A percentile compares a stretch with the other conserved stretches of the same genome.
These are phyloP conservation scores for Globisporangium cystogenes DNA, from an alignment of 352 stramenopile species.

Conservation along the genomic window DNA sequence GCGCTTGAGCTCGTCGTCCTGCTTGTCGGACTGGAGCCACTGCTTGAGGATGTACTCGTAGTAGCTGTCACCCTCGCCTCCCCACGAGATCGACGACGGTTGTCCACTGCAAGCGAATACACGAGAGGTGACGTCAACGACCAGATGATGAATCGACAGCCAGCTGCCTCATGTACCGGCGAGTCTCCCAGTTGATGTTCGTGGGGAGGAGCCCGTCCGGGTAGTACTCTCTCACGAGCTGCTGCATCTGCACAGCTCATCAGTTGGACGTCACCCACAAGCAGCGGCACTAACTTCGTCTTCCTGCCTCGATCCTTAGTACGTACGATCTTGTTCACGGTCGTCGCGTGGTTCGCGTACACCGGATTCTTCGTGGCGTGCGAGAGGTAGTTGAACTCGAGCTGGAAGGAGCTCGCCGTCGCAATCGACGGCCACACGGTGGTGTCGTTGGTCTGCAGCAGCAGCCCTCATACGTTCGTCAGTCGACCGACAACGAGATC, in stretches of 20 bases:
- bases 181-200: conserved; percentile 19
- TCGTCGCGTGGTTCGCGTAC: conserved; percentile 29
- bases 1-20: conserved; percentile 31
- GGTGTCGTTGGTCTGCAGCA: neutral
- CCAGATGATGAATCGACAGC: too few species aligned
- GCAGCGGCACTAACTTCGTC: too few species aligned
- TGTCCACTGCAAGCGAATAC: too few species aligned
- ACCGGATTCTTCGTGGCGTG: conserved; percentile 24
- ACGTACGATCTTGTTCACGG: conserved; percentile 41
- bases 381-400: conserved; percentile 58
- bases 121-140: too few species aligned
- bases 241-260: too few species aligned
- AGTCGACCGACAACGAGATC: too few species aligned
- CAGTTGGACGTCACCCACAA: too few species aligned
- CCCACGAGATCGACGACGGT: conserved; percentile 25
- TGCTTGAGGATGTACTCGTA: conserved; percentile 81
- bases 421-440: neutral
- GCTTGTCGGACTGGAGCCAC: conserved; percentile 55
- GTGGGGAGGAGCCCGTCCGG: conserved; percentile 43
- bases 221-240: conserved; percentile 21
- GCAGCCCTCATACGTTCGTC: too few species aligned
- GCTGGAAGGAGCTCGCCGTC: conserved; percentile 26
- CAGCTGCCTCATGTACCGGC: too few species aligned
- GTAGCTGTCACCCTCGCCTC: conserved; percentile 59
- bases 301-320: neutral